phyloP scores from a whole-genome alignment of 768 basidiomycete genomes.

The Lyophyllum shimeji region DNA sequence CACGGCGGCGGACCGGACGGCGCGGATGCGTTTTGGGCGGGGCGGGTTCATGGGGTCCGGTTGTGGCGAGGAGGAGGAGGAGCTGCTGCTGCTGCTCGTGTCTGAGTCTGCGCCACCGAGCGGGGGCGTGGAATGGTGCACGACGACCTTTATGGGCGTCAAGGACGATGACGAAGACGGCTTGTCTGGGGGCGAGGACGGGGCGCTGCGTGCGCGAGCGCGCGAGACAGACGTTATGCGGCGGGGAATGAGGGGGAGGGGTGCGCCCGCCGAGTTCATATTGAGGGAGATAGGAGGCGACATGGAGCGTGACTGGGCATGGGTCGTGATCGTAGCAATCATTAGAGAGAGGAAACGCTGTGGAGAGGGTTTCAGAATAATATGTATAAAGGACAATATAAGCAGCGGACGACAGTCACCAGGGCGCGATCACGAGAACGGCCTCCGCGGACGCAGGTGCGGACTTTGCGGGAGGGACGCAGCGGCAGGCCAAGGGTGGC shows the following conservation, averaged over 20 bases:
- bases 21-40: conserved; percentile 36
- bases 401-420: conserved; percentile 6
- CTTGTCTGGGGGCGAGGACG: conserved; percentile 18
- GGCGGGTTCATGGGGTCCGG: conserved; percentile 24
- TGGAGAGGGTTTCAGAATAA: neutral
- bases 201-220: conserved; percentile 22
- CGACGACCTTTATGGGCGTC: conserved; percentile 24
- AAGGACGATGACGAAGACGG: conserved; percentile 5
- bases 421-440: conserved; percentile 4
- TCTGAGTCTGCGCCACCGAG: conserved; percentile 23
- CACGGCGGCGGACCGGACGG: conserved; percentile 20
- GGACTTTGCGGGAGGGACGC: conserved; percentile 1
- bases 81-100: conserved; percentile 31
- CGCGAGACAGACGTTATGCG: conserved; percentile 34
- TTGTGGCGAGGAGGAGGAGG: conserved; percentile 22
- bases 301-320: conserved; percentile 32
- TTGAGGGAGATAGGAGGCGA: conserved; percentile 33
- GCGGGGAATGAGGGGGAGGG: conserved; percentile 67
- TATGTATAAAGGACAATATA: neutral
- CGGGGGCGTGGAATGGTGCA: conserved; percentile 29
- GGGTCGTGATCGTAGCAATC: conserved; percentile 42
- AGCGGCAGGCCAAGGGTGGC: no score
- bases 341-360: conserved; percentile 24
- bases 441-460: conserved; percentile 7
- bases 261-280: conserved; percentile 55